Base-by-base conservation (phyloP, 1,284 basidiomycete genomes). In the Chiua sp. region DNA sequence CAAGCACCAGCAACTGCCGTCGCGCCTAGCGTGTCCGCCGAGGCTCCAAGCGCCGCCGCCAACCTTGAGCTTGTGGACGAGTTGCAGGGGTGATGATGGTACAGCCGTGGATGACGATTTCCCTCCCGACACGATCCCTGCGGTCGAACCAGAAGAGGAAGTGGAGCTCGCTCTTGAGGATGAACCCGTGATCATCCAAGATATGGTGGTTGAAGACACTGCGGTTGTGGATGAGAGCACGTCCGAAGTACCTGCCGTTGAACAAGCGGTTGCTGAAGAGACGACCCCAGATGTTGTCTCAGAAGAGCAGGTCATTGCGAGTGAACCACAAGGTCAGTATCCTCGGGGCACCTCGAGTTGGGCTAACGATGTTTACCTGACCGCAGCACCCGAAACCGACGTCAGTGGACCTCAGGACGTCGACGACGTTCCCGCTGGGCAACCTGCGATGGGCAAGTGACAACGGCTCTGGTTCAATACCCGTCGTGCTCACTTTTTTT, bases 251-350 rank as follows among this genome's bases (percentile, higher is more conserved):
- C 28, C 12, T 22, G 32, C 12, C n/a, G 4, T 16, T 28, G 42
- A 57, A 15, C n/a, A 47, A 44, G 61, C 44, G 33, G 26, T 20
- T 4, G 51, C 30, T 10, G 46, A 58, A 3, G 46, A 39, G 37
- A 20, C 37, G 1, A 20, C 47, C 2, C 13, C 23, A 3, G 46
- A 15, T 6, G 20, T 13, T n/a, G 44, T 47, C 11, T n/a, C n/a
- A 10, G 30, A 32, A 6, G 50, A 53, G 5, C 28, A 49, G 30
- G 51, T 35, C 6, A 47, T 7, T 15, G 6, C 33, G 33, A 54
- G 37, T 46, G 46, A 51, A 30, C 49, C 55, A 10, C 50, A 57
- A 23, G 47, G 64, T 65, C 7, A 22, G 64, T 55, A 35, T 50
- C 6, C 8, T 8, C 15, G 4, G 30, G 53, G 18, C 46, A 13